phyloP scores from a whole-genome alignment of 2,329 filamentous ascomycete species.

The Aspergillus neotritici region DNA sequence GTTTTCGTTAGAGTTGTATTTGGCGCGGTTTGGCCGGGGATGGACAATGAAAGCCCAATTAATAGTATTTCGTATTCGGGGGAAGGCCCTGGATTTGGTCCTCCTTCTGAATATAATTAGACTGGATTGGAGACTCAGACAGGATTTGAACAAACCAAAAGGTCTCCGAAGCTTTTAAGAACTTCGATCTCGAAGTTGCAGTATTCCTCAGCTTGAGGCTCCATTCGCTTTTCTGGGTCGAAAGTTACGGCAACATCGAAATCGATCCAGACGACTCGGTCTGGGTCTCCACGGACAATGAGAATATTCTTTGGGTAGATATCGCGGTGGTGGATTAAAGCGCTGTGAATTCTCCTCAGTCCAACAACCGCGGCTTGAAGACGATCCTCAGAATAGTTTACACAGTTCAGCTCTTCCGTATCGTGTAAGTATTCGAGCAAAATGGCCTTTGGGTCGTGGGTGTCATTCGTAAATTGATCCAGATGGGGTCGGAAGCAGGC shows the following conservation, averaged over 20 bases:
- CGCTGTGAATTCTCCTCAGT: conserved; percentile 18
- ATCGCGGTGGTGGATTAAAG: conserved; percentile 19
- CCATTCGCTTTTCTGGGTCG: conserved; percentile 1
- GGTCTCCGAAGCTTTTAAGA: conserved; percentile 8
- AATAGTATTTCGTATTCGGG: conserved; percentile 10
- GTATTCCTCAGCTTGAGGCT: conserved; percentile 2
- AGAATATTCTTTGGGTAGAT: conserved; percentile 24
- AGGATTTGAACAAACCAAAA: conserved; percentile 9
- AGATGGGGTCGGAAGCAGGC: conserved; percentile 4
- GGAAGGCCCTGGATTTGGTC: conserved; percentile 5
- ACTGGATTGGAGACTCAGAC: too few species aligned
- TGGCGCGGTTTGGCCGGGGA: too few species aligned
- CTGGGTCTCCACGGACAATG: conserved; percentile 11
- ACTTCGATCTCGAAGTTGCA: conserved; percentile 9
- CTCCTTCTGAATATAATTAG: conserved; percentile 3
- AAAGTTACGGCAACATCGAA: conserved; percentile 22
- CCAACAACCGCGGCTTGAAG: conserved; percentile 15
- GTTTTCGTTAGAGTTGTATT: too few species aligned
- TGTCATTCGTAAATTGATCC: conserved; percentile 11
- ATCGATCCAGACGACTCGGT: conserved; percentile 19
- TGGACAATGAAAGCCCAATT: too few species aligned
- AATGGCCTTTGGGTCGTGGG: conserved; percentile 17
- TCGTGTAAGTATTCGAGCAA: conserved; percentile 24
- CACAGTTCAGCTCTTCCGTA: conserved; percentile 15
- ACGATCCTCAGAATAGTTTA: conserved; percentile 15